phyloP scores from a whole-genome alignment of 1,139 yeast genomes.

The Hyphopichia fennica region DNA sequence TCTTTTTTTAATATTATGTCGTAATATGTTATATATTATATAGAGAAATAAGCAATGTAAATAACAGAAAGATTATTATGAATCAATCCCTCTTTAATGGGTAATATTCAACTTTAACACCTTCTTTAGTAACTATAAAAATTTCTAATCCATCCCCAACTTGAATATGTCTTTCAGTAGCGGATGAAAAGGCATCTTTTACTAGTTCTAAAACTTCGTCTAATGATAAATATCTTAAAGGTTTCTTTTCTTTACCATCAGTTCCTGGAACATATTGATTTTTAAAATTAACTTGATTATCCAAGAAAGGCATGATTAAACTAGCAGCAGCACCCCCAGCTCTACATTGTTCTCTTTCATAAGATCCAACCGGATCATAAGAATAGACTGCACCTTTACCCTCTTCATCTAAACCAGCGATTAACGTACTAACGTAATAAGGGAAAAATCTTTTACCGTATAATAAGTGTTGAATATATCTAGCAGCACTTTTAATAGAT shows the following conservation, averaged over 20 bases:
- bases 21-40: too few species aligned
- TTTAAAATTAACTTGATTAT: constrained; percentile 93
- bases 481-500: constrained; percentile 74
- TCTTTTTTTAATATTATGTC: too few species aligned
- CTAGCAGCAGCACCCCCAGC: constrained; percentile 98
- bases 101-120: constrained; percentile 77
- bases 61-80: background rate
- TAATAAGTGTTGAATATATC: constrained; percentile 85
- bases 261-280: constrained; percentile 84
- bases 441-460: constrained; percentile 97
- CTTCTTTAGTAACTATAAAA: constrained; percentile 88
- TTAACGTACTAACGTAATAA: constrained; percentile 89
- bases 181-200: constrained; percentile 91
- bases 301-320: constrained; percentile 94
- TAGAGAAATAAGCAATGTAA: background rate
- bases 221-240: constrained; percentile 61
- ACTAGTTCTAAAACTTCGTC: constrained; percentile 88
- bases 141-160: constrained; percentile 97
- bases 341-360: constrained; percentile 95
- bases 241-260: constrained; percentile 63
- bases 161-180: constrained; percentile 96
- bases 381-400: constrained; percentile 96
- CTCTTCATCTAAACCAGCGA: constrained; percentile 92
- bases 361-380: constrained; percentile 96
- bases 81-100: constrained; percentile 84